Evolutionary conservation across 306 rosid genomes (phyloP), one percentile per base, ranked within the genome.

Genomic region (Acacia acuminata): DNA sequence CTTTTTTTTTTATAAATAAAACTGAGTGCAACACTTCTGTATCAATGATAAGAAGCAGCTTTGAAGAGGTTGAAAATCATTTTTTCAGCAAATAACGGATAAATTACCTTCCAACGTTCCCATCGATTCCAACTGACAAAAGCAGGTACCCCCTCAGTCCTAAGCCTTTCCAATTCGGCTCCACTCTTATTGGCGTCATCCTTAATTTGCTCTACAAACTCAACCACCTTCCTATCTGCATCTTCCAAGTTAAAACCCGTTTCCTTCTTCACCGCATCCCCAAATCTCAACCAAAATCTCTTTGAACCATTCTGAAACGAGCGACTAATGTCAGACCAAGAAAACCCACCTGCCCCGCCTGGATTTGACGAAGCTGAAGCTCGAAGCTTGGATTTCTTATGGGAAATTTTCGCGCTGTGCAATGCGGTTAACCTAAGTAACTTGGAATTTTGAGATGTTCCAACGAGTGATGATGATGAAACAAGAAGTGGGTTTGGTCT

Each of bases 51-150:
- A 17, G 60, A 61, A 50, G 74, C 73, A 30, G 19, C 45, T 45
- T 47, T 65, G 72, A 9, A 60, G 15, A 48, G 36, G 38, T 22
- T 47, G 44, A 63, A 77, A n/a, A 10, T 40, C 16, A 30, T 32
- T 65, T 60, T 38, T 77, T 48, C 81, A 25, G 20, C 45, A 64
- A 32, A 65, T 10, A 20, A 7, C 36, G 36, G n/a, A 61, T 63
- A 82, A 82, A 45, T 84, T 80, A 96, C 98, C 98, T 96, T 93
- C 99, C 96, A 96, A 76, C 82, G 87, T 50, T 90, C 93, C 90
- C 90, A 88, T 43, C 77, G 84, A 48, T 96, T 96, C 98, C 99
- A 96, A 81, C 76, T 84, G 47, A 91, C 78, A 85, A 96, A 92
- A 64, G 87, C 85, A 0, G 91, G 89, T 25, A 89, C 76, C 68